Conservation (phyloP, 2,329 filamentous ascomycete species). For the Fusarium sp. region DNA sequence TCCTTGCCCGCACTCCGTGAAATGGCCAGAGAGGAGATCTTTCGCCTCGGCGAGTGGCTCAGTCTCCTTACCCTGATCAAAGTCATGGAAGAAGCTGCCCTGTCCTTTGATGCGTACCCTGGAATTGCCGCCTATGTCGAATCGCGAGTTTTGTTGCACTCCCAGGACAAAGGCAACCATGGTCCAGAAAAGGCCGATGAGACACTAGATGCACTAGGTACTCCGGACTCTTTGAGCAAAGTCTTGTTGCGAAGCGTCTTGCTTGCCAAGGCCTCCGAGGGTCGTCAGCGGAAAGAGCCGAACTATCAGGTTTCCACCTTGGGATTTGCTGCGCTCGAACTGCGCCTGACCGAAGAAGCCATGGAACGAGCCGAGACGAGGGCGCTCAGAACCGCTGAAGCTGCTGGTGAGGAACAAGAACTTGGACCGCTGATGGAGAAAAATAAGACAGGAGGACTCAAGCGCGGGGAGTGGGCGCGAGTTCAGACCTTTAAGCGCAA, state of each 20-base stretch:
- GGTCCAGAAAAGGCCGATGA: not conserved
- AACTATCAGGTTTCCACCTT: not conserved
- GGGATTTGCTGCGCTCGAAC: too few species aligned
- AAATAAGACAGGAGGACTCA: too few species aligned
- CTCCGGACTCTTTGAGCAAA: not conserved
- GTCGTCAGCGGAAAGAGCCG: not conserved
- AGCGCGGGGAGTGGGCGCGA: too few species aligned
- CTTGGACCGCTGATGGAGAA: too few species aligned
- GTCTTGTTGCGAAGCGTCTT: not conserved
- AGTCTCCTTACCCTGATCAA: not conserved
- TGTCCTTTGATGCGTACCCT: not conserved
- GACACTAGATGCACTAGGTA: not conserved
- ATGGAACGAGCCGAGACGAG: not conserved
- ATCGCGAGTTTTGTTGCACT: not conserved
- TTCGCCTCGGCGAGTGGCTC: not conserved
- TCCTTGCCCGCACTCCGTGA: not conserved
- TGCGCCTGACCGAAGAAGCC: not conserved
- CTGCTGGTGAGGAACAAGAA: too few species aligned
- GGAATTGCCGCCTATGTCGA: not conserved
- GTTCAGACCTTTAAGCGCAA: too few species aligned
- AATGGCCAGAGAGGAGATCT: not conserved
- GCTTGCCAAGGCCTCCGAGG: not conserved
- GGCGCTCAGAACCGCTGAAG: not conserved
- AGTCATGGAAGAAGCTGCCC: not conserved
- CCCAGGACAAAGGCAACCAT: fast-evolving